Base-by-base conservation (phyloP, 805 yeast species). In the Hermanozyma aechmeae region DNA sequence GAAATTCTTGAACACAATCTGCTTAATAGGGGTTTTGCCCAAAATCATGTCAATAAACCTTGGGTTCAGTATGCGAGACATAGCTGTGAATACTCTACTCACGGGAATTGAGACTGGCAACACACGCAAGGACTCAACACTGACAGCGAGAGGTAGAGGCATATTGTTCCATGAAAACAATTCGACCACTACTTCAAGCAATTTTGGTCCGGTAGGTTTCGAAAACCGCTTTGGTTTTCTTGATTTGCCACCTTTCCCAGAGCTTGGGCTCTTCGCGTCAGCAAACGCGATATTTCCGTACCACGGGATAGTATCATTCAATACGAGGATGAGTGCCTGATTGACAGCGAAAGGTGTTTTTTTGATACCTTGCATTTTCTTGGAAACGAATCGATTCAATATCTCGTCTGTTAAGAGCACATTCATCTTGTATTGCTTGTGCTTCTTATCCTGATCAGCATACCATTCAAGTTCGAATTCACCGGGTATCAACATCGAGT, bases 51-150 rank as follows among this genome's bases (percentile, higher is more conserved):
- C 65, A 29, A 64, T 59, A 39, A 75, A 74, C 28, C 58, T 67
- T 6, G 64, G 61, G 45, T 74, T 73, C 25, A 62, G 63, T 20
- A 78, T 60, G 26, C 71, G 61, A 2, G 72, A 61, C 83, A 79
- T 79, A 1, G 85, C 79, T 39, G 70, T 66, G 46, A 79, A 58
- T 5, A 76, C 75, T 49, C 86, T 58, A 24, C 73, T 67, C 5
- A 75, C 70, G 3, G 79, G 79, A 4, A 73, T 71, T 6, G 79
- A 71, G 13, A 76, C 74, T 1, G 85, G 84, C 27, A 79, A 43
- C 9, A 79, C 45, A 19, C 56, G 49, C 24, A 61, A 48, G 19
- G 43, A 45, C 23, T 50, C 46, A 5, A 61, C 58, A 28, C 61
- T 58, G 4, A 62, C 58, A 2, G 63, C 49, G 7, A 46, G 52